These are phyloP conservation scores for Solanum acaule DNA, from an alignment of 257 asterid genomes.

Conservation along the genomic window DNA sequence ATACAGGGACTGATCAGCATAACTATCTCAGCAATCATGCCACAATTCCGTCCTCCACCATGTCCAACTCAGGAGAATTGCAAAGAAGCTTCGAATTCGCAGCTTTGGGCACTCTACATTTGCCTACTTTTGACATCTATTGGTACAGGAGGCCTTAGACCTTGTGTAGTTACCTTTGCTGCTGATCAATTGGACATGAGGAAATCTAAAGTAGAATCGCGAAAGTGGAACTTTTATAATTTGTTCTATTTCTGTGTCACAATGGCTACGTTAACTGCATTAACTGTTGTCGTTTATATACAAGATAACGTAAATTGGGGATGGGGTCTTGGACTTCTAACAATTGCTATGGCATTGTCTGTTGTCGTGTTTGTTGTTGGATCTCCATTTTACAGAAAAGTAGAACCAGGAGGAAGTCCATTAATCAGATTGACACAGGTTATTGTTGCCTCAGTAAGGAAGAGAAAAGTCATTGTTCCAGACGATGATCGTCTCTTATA, in stretches of 20 bases:
- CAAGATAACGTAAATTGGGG: slow-evolving; percentile 84
- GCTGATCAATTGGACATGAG: slow-evolving; percentile 83
- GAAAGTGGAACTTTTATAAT: slow-evolving; percentile 75
- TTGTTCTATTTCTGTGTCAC: slow-evolving; percentile 77
- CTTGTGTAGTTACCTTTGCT: slow-evolving; percentile 70
- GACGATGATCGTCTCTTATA: slow-evolving; percentile 31
- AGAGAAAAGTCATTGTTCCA: slow-evolving; percentile 29
- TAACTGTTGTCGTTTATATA: slow-evolving; percentile 68
- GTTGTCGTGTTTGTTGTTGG: slow-evolving; percentile 45
- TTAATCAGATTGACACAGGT: slow-evolving; percentile 59
- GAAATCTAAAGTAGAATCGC: slow-evolving; percentile 28
- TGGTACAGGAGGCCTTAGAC: slow-evolving; percentile 74
- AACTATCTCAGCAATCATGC: slow-evolving; percentile 53
- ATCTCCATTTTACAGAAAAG: slow-evolving; percentile 39
- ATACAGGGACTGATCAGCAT: slow-evolving; percentile 63
- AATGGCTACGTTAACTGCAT: slow-evolving; percentile 53
- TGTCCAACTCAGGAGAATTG: slow-evolving; percentile 73
- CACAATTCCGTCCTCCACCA: slow-evolving; percentile 63
- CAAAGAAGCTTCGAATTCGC: slow-evolving; percentile 53
- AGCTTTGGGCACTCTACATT: slow-evolving; percentile 49
- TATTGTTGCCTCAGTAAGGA: slow-evolving; percentile 49
- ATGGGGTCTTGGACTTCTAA: slow-evolving; percentile 88
- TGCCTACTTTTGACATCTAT: slow-evolving; percentile 58
- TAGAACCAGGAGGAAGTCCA: slow-evolving; percentile 81
- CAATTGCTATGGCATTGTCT: slow-evolving; percentile 62